Conservation (phyloP, 1,284 basidiomycete genomes). For the Cutaneotrichosporon cyanovorans region DNA sequence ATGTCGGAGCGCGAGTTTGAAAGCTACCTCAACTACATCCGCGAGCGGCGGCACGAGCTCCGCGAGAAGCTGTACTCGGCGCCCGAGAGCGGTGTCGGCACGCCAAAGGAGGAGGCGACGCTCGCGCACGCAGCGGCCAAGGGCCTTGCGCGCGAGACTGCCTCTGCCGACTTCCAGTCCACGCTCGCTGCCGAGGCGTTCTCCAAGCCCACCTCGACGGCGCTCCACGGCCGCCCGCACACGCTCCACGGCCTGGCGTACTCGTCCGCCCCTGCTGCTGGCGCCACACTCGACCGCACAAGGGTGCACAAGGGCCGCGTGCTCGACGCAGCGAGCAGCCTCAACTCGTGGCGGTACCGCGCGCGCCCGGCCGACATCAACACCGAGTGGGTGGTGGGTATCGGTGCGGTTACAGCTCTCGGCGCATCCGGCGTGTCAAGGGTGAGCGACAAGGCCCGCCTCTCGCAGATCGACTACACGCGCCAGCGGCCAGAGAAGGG, state of each 20-base stretch:
- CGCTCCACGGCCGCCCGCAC: constrained; percentile 30
- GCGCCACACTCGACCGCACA: constrained; percentile 5
- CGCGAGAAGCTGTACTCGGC: constrained; percentile 1
- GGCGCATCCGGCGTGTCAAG: constrained; percentile 11
- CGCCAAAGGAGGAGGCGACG: constrained; percentile 10
- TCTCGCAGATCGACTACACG: constrained; percentile 26
- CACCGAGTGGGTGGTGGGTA: constrained; percentile 31
- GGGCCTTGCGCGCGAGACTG: constrained; percentile 2
- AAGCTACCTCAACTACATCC: constrained; percentile 29
- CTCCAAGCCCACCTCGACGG: constrained; percentile 3
- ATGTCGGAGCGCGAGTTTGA: constrained; percentile 39
- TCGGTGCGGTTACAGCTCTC: constrained; percentile 36
- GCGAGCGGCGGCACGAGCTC: constrained; percentile 21
- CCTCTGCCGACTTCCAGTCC: constrained; percentile 25
- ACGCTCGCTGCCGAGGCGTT: constrained; percentile 16
- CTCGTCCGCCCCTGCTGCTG: constrained; percentile 17
- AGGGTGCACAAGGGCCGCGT: constrained; percentile 15
- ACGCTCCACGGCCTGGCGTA: constrained; percentile 35
- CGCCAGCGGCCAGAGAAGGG: constrained; percentile 21
- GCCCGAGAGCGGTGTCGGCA: neutral
- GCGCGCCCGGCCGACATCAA: constrained; percentile 20
- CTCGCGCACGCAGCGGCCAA: constrained; percentile 8
- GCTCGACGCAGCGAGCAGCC: constrained; percentile 12
- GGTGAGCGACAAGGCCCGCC: constrained; percentile 8
- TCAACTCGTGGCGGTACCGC: constrained; percentile 1